phyloP scores from a whole-genome alignment of 176 grass and related monocot genomes.

The Paspalum vaginatum region DNA sequence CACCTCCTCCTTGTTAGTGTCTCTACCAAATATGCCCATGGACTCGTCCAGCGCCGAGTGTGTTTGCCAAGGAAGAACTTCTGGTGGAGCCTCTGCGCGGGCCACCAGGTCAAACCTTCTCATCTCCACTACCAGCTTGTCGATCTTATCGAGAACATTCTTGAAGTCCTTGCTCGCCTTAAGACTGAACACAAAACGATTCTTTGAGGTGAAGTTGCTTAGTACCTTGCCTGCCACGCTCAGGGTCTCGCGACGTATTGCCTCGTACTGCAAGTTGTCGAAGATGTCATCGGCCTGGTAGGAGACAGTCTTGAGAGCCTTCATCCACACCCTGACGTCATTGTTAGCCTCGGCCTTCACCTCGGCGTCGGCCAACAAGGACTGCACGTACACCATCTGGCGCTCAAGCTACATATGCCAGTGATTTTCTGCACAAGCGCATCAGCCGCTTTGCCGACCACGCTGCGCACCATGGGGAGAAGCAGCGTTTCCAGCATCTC shows the following conservation, averaged over 20 bases:
- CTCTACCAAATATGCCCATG: background rate
- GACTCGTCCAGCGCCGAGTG: constrained; percentile 4
- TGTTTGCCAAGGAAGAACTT: background rate
- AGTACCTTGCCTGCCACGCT: background rate
- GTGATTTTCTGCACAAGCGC: background rate
- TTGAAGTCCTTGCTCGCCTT: constrained; percentile 5
- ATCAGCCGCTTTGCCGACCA: background rate
- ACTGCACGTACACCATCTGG: background rate
- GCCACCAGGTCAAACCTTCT: background rate
- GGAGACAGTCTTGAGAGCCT: constrained; percentile 18
- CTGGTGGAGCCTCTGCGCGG: background rate
- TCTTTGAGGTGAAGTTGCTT: background rate
- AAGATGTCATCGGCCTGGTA: constrained; percentile 4
- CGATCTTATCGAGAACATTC: background rate
- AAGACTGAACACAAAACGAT: background rate
- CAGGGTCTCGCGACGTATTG: background rate
- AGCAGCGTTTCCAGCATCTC: background rate
- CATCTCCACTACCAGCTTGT: background rate
- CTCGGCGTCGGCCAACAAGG: background rate
- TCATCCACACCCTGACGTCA: background rate
- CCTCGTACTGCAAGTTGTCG: background rate
- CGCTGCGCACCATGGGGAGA: background rate
- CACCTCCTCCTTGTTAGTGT: constrained; percentile 25
- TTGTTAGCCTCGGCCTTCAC: background rate
- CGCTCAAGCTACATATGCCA: background rate